Base-by-base conservation (phyloP, 331 rosid genomes). In the Phaseolus coccineus region DNA sequence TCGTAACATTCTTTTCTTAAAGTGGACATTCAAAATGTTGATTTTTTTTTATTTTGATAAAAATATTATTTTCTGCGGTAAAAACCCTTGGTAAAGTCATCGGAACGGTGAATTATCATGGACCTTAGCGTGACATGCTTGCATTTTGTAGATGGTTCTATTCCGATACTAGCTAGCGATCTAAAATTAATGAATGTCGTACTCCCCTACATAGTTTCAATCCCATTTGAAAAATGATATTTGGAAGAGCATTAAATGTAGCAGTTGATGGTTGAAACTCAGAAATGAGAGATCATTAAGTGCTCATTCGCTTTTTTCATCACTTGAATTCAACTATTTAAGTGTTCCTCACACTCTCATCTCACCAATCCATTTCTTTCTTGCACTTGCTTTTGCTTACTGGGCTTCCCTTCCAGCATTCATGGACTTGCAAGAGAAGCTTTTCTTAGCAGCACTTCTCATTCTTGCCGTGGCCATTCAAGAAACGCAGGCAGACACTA, bases 191-290 rank as follows among this genome's bases (percentile, higher is more conserved):
- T 74, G 89, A 69, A 66, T 30, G 64, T 77, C 63, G 85, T 73
- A 73, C 79, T 53, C 1, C 1, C 25, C 31, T 22, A 0, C 12
- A 40, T 35, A 11, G 42, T 78, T 76, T 27, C 51, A 56, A 31
- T 44, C 82, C 24, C 16, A 46, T 42, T 56, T 40, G 35, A 68
- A 79, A 76, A 53, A 4, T 37, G 56, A 56, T 39, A 56, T 82
- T 48, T 47, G 46, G 7, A 22, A 12, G 14, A 59, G 77, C 91
- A 90, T 94, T 85, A 85, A 92, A 80, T 16, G 64, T 1, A 88
- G 76, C 87, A 83, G 98, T 90, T 94, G 98, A 83, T 70, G 61
- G 90, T 88, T 92, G 76, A 28, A 33, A 61, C 67, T 5, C 14
- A 63, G 83, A 77, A 66, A 37, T 66, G 73, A n/a, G 73, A 52